These are phyloP conservation scores for Triticum timopheevii DNA, from an alignment of 176 grass and related monocot species.

Conservation along the genomic window DNA sequence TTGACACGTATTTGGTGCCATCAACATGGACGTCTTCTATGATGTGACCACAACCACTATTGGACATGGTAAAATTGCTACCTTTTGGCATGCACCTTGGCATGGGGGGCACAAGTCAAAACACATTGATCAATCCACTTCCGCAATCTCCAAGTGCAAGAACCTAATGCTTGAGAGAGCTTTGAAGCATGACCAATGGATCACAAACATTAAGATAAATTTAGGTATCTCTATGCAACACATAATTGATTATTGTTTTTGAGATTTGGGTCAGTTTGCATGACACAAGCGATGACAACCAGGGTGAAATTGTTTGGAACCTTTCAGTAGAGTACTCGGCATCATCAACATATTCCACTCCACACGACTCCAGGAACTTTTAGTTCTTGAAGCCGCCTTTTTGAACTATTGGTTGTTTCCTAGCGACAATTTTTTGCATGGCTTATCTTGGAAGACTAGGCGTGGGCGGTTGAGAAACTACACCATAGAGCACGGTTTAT, in stretches of 20 bases:
- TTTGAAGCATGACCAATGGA: background rate
- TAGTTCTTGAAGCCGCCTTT: background rate
- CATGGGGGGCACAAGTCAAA: background rate
- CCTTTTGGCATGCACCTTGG: no score
- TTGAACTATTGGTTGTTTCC: background rate
- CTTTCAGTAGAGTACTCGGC: background rate
- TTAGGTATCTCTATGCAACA: no score
- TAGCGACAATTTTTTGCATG: background rate
- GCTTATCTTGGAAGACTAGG: background rate
- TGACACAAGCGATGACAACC: background rate
- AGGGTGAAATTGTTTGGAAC: background rate
- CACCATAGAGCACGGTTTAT: background rate
- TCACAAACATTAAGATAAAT: background rate
- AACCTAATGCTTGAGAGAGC: background rate
- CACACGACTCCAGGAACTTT: background rate
- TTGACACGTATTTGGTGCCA: no score
- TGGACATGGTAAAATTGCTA: no score
- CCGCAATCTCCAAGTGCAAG: background rate
- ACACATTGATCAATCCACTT: background rate
- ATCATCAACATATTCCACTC: no score
- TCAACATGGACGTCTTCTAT: no score
- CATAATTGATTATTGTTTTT: no score
- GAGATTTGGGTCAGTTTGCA: background rate
- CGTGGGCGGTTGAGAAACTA: background rate
- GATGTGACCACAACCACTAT: no score